Evolutionary conservation across 2,329 filamentous ascomycete species (phyloP).

Genomic region (Alternaria brassicicola): DNA sequence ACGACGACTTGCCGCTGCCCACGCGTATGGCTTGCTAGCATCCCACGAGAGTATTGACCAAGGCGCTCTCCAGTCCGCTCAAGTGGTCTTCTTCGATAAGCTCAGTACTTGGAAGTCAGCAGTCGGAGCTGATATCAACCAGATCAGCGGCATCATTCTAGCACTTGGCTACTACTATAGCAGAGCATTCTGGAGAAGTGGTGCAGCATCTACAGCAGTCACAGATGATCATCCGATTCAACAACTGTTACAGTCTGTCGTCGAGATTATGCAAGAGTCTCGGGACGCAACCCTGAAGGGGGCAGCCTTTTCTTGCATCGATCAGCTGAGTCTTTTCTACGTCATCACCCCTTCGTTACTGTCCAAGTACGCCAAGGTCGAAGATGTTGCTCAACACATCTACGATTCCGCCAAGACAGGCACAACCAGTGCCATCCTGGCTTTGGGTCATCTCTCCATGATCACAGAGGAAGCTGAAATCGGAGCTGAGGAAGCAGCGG

Average conservation of each 20-base stretch:
- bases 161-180: slow-evolving; percentile 65
- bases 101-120: slow-evolving; percentile 62
- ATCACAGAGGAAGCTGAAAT: slow-evolving; percentile 56
- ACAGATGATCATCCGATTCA: slow-evolving; percentile 48
- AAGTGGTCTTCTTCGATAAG: slow-evolving; percentile 56
- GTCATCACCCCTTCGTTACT: slow-evolving; percentile 55
- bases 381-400: slow-evolving; percentile 66
- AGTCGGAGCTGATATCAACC: slow-evolving; percentile 64
- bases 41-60: slow-evolving; percentile 62
- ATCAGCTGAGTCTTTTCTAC: slow-evolving; percentile 66
- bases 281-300: slow-evolving; percentile 64
- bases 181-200: slow-evolving; percentile 59
- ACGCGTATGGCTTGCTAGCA: slow-evolving; percentile 75
- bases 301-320: slow-evolving; percentile 63
- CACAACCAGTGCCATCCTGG: slow-evolving; percentile 80
- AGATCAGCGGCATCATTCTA: slow-evolving; percentile 66
- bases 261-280: slow-evolving; percentile 60
- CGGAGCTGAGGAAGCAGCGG: slow-evolving; percentile 38
- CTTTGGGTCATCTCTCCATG: slow-evolving; percentile 77
- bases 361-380: slow-evolving; percentile 44
- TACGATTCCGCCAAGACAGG: slow-evolving; percentile 75
- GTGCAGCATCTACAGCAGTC: slow-evolving; percentile 19
- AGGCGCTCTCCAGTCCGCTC: slow-evolving; percentile 50
- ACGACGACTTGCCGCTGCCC: slow-evolving; percentile 69
- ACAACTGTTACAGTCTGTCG: slow-evolving; percentile 52